Evolutionary conservation across 139 green algal species (phyloP).

Genomic region (Edaphochlamys debaryana): DNA sequence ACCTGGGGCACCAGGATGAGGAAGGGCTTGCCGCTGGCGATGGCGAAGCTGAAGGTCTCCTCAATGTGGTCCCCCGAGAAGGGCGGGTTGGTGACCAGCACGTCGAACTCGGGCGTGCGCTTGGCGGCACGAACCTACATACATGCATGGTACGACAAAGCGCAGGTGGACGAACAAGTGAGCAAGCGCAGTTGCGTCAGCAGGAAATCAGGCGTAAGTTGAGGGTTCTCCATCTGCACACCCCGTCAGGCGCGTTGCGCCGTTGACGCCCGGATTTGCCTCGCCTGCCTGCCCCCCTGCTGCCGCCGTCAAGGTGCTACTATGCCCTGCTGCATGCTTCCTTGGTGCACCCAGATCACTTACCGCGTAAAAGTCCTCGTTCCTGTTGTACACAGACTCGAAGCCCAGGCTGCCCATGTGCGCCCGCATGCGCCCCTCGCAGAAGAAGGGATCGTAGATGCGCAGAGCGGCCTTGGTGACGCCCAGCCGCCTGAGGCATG

Average conservation of each 20-base stretch:
- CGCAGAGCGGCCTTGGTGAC: constrained; percentile 41
- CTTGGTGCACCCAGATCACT: not conserved
- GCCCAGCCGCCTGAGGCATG: not conserved
- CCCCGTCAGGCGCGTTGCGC: no score
- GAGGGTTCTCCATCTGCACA: no score
- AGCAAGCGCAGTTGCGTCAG: no score
- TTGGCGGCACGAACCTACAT: not conserved
- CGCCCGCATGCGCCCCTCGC: constrained; percentile 48
- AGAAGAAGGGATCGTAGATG: constrained; percentile 72
- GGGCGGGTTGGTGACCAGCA: constrained; percentile 68
- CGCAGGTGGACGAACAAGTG: no score
- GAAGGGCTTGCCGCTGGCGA: constrained; percentile 26
- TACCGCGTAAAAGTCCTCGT: constrained; percentile 66
- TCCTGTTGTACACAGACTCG: constrained; percentile 60
- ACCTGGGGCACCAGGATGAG: constrained; percentile 46
- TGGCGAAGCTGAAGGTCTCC: constrained; percentile 41
- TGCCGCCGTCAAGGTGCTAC: no score
- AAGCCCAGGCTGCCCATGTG: constrained; percentile 58
- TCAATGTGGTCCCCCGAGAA: constrained; percentile 62
- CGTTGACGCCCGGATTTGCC: no score
- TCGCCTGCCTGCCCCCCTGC: no score
- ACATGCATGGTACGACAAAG: no score
- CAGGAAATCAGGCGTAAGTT: no score
- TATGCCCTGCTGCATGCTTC: no score
- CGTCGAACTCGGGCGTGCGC: constrained; percentile 53